A percentile compares a stretch with the other conserved stretches of the same genome.
These are phyloP conservation scores for Fonsecaea nubica DNA, from an alignment of 2,329 filamentous ascomycete genomes.

Conservation along the genomic window DNA sequence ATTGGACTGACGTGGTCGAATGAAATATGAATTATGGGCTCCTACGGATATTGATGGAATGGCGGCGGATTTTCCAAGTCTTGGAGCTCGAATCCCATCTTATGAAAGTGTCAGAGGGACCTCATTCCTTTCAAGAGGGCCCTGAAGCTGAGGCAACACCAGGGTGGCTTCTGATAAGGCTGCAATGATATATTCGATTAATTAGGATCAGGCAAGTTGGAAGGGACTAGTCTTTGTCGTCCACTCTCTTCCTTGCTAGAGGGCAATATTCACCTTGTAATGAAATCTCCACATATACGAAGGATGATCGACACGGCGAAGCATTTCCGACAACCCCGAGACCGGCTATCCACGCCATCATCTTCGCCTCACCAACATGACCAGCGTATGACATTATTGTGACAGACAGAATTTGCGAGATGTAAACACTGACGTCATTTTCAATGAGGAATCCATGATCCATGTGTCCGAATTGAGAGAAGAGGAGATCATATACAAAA, in stretches of 20 bases:
- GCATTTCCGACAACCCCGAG: neutral
- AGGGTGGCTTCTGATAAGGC: neutral
- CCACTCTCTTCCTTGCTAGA: neutral
- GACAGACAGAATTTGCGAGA: neutral
- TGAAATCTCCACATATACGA: neutral
- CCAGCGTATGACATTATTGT: neutral
- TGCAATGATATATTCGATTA: neutral
- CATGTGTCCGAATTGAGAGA: neutral
- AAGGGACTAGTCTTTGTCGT: neutral
- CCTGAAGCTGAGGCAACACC: neutral
- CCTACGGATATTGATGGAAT: neutral
- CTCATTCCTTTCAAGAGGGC: neutral
- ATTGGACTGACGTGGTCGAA: neutral
- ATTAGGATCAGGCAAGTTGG: neutral
- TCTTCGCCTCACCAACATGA: neutral
- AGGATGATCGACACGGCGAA: neutral
- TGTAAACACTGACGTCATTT: slow-evolving; percentile 10
- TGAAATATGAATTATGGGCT: neutral
- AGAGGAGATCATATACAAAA: neutral
- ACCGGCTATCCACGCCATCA: no score
- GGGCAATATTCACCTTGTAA: neutral
- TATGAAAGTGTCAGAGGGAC: neutral
- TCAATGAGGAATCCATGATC: neutral
- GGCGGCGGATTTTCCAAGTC: neutral
- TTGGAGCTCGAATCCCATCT: neutral